Evolutionary conservation across 768 basidiomycete species (phyloP), one percentile per base, ranked within the genome.

Genomic region (Dentipellis fragilis): DNA sequence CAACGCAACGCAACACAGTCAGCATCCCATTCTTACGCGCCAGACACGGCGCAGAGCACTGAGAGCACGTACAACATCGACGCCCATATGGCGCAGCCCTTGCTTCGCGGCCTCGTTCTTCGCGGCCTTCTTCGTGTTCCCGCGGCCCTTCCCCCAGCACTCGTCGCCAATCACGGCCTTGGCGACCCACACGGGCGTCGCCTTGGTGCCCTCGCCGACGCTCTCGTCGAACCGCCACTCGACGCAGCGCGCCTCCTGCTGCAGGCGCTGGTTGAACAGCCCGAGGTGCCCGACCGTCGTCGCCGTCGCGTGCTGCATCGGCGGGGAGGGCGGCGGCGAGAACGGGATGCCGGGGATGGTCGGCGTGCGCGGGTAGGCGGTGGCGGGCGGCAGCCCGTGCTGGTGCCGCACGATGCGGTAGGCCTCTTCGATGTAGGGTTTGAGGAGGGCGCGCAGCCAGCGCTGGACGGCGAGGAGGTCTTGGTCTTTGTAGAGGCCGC

Each of bases 41-140:
- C 3, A 3, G 29, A 49, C 10, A 12, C 29, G 12, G 17, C 14
- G 38, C 9, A 54, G 35, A 49, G 19, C 16, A 39, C n/a, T n/a
- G n/a, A 23, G 63, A 64, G 42, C 54, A 74, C 76, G 69, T 64
- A 75, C 76, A 49, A 81, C 80, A 42, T 71, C 58, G 49, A 87
- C 73, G 2, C 81, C 84, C 66, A 90, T 60, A 55, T 69, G 76
- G 63, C 72, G 67, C 58, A 90, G 72, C 2, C 86, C 88, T 60
- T 81, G 72, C 67, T 87, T 89, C 34, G 89, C 89, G 4, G 89
- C 89, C 65, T 88, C 88, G 63, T 89, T 89, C 64, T 84, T 76
- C 1, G 89, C 89, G 1, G 79, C 77, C 66, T 84, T 87, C 77
- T 91, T 92, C 42, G 86, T 89, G 59, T 77, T 79, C 10, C 87